Evolutionary conservation across 352 stramenopile species (phyloP).

Genomic region (Phytophthora crassamura): DNA sequence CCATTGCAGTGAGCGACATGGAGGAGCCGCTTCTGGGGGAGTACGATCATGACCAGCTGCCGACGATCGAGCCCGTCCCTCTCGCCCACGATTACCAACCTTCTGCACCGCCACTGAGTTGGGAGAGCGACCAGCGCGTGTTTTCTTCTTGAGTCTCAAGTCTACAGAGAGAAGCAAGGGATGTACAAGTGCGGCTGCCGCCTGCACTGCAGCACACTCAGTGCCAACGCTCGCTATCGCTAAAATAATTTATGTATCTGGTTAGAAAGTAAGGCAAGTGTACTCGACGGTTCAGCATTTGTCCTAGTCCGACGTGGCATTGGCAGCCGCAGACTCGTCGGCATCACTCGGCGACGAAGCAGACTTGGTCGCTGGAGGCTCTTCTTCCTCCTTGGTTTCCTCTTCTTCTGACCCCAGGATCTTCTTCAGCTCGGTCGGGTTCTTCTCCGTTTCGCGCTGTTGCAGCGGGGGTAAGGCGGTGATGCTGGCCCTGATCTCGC

Average conservation of each 20-base stretch:
- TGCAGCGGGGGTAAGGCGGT: conserved; percentile 33
- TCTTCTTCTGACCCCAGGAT: conserved; percentile 67
- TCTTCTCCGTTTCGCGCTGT: conserved; percentile 47
- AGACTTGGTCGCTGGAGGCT: conserved; percentile 4
- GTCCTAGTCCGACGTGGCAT: conserved; percentile 7
- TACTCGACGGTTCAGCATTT: not conserved
- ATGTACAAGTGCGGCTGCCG: too few species aligned
- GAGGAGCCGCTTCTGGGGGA: conserved; percentile 66
- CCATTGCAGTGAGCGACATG: conserved; percentile 64
- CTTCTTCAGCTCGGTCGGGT: conserved; percentile 53
- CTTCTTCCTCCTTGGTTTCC: conserved; percentile 61
- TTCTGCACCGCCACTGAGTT: conserved; percentile 66
- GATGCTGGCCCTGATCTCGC: conserved; percentile 23
- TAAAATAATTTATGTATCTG: conserved; percentile 46
- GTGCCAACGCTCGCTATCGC: too few species aligned
- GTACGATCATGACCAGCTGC: conserved; percentile 47
- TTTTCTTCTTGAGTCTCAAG: conserved; percentile 6
- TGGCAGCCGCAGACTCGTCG: conserved; percentile 2
- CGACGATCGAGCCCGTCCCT: conserved; percentile 37
- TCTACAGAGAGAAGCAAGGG: too few species aligned
- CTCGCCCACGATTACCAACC: conserved; percentile 70
- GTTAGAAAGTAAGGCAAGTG: not conserved
- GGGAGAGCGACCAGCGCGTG: conserved; percentile 23
- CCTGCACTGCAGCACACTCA: too few species aligned
- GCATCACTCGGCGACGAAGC: conserved; percentile 6